phyloP scores from a whole-genome alignment of 169 alveolate genomes.

The Eimeria necatrix region DNA sequence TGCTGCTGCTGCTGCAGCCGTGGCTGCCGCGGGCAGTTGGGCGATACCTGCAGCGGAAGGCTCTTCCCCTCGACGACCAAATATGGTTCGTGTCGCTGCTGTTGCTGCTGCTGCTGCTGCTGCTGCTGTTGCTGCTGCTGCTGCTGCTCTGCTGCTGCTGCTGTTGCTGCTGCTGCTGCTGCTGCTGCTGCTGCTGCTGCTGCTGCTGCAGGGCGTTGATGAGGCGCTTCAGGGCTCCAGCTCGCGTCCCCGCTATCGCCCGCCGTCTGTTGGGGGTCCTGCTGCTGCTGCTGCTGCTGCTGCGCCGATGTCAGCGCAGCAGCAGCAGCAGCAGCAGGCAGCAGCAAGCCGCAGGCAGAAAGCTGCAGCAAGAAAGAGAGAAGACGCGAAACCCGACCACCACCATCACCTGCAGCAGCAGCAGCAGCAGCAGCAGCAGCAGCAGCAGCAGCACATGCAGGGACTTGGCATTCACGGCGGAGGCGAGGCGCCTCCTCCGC shows the following conservation, averaged over 20 bases:
- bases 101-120: slow-evolving; percentile 1
- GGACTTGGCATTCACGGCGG: background rate
- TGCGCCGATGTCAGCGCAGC: background rate
- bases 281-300: background rate
- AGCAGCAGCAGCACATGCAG: background rate
- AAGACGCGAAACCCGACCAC: background rate
- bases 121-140: slow-evolving; percentile 27
- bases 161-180: background rate
- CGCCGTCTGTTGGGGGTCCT: background rate
- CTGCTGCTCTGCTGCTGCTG: background rate
- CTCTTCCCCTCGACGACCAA: slow-evolving; percentile 63
- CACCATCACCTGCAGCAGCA: slow-evolving; percentile 12
- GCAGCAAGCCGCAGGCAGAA: slow-evolving; percentile 48
- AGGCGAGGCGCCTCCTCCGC: background rate
- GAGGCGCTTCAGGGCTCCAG: background rate
- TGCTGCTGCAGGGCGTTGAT: background rate
- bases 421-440: slow-evolving; percentile 46
- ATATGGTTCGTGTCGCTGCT: slow-evolving; percentile 11
- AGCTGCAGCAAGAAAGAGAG: slow-evolving; percentile 33
- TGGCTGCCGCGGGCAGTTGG: slow-evolving; percentile 77
- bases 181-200: background rate
- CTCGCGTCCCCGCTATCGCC: background rate
- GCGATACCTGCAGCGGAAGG: slow-evolving; percentile 68
- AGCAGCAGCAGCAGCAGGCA: slow-evolving; percentile 54
- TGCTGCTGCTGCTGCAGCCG: slow-evolving; percentile 21